Evolutionary conservation across 179 eudicot species (phyloP), one percentile per base, ranked within the genome.

Genomic region (Spinacia oleracea): DNA sequence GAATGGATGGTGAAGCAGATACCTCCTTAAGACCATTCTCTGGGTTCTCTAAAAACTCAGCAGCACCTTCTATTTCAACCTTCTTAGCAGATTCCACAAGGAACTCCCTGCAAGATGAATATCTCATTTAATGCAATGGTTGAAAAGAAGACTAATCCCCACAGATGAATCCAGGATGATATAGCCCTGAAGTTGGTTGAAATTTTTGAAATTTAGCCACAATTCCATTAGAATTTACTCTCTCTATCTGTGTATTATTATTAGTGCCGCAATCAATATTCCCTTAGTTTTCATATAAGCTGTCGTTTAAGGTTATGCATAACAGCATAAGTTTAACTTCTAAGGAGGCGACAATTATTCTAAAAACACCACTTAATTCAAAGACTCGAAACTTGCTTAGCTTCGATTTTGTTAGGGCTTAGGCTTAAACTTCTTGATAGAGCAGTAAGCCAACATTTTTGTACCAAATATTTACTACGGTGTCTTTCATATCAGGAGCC

Each of bases 61-160:
- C 91, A 50, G 98, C 98, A 77, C 96, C 98, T 89, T 88, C 94
- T 31, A 96, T 80, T 42, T 92, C 97, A 20, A 87, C 98, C 84
- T 90, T 91, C 72, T 76, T 84, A 32, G 97, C 97, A 79, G 84
- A 81, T 74, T 91, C 97, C 82, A 89, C 82, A 40, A 96, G 98
- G 77, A 93, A 96, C 75, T 86, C 86, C 91, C 98, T 93, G 89
- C 81, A 85, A 74, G 20, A 58, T 58, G 55, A 70, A 31, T 4
- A 45, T 48, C 60, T 10, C 5, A 29, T 43, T 9, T 4, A 23
- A 15, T 35, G 15, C 8, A 46, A 75, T 59, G 32, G 15, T 23
- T 1, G 43, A 40, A 58, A 42, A 53, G 32, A 29, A 5, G 45
- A 6, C 1, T 35, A 46, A 42, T 59, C 5, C 55, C 71, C 25